A percentile compares a stretch with the other conserved stretches of the same genome.
Conservation (phyloP, 352 stramenopile genomes). For the Phytophthora gonapodyides region DNA sequence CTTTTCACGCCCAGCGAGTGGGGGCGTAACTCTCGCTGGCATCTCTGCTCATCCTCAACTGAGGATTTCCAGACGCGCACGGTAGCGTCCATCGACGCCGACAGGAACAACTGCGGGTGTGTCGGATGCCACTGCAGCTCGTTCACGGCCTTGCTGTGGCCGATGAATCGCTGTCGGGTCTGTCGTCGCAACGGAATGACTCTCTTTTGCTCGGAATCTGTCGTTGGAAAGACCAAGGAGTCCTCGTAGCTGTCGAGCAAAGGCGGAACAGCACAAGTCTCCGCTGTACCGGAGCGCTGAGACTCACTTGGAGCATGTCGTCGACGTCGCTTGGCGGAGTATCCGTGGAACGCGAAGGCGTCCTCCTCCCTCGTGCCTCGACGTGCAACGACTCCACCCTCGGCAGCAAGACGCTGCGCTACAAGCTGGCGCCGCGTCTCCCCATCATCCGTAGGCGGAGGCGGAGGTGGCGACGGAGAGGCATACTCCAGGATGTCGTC, state of each 20-base stretch:
- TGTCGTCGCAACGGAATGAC: conserved; percentile 10
- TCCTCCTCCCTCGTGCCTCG: conserved; percentile 23
- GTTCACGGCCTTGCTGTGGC: conserved; percentile 43
- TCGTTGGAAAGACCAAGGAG: background rate
- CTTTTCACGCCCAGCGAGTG: conserved; percentile 53
- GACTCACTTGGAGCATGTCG: background rate
- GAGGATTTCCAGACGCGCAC: conserved; percentile 52
- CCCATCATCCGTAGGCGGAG: background rate
- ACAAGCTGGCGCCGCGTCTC: conserved; percentile 3
- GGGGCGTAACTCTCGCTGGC: conserved; percentile 21
- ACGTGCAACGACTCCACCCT: conserved; percentile 6
- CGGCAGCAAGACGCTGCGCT: conserved; percentile 3
- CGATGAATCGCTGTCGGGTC: conserved; percentile 21
- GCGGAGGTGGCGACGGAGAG: background rate
- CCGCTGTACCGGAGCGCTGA: background rate
- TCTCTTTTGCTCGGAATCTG: background rate
- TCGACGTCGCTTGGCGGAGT: conserved; percentile 31
- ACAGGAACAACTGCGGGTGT: conserved; percentile 46
- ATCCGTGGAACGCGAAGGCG: conserved; percentile 39
- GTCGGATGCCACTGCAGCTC: conserved; percentile 51
- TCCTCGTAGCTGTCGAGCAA: conserved; percentile 8
- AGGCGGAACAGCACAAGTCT: background rate
- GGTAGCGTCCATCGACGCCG: conserved; percentile 62
- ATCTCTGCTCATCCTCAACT: background rate
- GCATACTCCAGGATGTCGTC: conserved; percentile 23